Evolutionary conservation across 768 basidiomycete genomes (phyloP).

Genomic region (Ramaria sp.): DNA sequence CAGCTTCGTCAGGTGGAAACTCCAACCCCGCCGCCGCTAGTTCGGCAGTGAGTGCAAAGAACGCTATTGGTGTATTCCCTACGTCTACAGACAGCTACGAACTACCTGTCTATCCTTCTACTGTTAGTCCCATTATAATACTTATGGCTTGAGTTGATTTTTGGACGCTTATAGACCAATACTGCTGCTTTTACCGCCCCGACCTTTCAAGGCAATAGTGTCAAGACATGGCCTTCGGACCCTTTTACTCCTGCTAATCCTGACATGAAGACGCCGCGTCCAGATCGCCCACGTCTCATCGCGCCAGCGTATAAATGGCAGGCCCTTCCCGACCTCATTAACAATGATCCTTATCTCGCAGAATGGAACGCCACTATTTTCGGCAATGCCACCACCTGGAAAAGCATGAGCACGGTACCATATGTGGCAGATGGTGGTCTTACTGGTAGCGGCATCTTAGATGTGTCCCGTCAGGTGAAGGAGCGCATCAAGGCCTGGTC

Average conservation of each 20-base stretch:
- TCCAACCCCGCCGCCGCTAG: conserved; percentile 31
- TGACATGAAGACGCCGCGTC: conserved; percentile 44
- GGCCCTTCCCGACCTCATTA: conserved; percentile 66
- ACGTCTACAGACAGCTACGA: conserved; percentile 74
- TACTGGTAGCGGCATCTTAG: conserved; percentile 72
- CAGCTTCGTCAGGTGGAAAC: conserved; percentile 13
- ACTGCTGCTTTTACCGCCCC: conserved; percentile 58
- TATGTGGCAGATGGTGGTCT: conserved; percentile 68
- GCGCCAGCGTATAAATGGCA: conserved; percentile 90
- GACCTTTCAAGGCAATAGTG: conserved; percentile 45
- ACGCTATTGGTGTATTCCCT: conserved; percentile 55
- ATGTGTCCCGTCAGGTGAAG: conserved; percentile 83
- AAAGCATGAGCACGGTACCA: conserved; percentile 43
- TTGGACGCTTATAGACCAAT: conserved; percentile 46
- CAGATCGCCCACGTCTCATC: conserved; percentile 82
- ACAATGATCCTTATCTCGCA: conserved; percentile 73
- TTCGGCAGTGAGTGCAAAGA: conserved; percentile 47
- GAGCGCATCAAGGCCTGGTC: conserved; percentile 85
- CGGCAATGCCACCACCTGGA: conserved; percentile 73
- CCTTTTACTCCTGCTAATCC: conserved; percentile 59
- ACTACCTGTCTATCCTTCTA: conserved; percentile 80
- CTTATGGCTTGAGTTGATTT: background rate
- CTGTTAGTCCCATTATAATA: conserved; percentile 40
- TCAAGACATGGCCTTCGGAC: conserved; percentile 71
- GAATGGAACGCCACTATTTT: conserved; percentile 91